Conservation (phyloP, 2,329 filamentous ascomycete genomes). For the Fusarium algeriense region DNA sequence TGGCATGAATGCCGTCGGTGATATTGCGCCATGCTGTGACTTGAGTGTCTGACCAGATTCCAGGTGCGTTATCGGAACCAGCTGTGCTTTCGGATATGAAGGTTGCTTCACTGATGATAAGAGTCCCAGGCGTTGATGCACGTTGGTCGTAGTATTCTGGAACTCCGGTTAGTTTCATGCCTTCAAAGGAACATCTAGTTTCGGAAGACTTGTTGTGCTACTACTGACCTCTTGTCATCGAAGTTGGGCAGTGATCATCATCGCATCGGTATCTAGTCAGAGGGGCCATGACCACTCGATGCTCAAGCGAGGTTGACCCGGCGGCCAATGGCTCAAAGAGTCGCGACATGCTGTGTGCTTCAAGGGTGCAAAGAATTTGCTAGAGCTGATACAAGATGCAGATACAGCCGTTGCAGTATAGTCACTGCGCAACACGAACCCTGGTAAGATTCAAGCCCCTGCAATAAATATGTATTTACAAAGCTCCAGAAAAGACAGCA, state of each 20-base stretch:
- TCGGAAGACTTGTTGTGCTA: too few relatives aligned
- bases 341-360: background rate
- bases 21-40: background rate
- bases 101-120: background rate
- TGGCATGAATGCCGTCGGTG: fast-evolving
- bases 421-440: background rate
- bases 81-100: background rate
- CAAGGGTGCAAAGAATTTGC: background rate
- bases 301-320: background rate
- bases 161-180: fast-evolving
- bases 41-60: background rate
- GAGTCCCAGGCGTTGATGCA: background rate
- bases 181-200: fast-evolving
- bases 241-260: background rate
- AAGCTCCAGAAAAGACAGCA: too few relatives aligned
- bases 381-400: fast-evolving
- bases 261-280: background rate
- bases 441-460: background rate
- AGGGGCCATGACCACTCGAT: background rate
- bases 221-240: background rate
- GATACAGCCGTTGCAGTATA: too few relatives aligned
- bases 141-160: background rate
- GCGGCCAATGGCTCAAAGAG: background rate
- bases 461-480: background rate
- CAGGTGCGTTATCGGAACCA: background rate